Evolutionary conservation across 2,329 filamentous ascomycete genomes (phyloP).

Genomic region (Fusarium buharicum): DNA sequence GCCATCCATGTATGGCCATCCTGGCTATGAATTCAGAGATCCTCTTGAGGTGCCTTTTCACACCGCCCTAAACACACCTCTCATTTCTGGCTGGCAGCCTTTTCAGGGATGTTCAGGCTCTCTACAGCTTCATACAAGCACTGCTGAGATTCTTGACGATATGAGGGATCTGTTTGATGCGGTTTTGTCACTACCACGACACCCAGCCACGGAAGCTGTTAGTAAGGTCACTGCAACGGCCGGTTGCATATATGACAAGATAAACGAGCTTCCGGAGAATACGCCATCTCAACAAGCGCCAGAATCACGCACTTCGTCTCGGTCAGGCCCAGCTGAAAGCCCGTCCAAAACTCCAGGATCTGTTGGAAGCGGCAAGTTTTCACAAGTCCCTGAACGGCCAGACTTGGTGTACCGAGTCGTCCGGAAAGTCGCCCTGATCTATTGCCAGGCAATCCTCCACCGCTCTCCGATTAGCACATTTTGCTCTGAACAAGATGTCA

Average conservation of each 20-base stretch:
- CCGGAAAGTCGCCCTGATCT: constrained; percentile 59
- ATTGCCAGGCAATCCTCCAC: constrained; percentile 57
- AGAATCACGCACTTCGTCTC: constrained; percentile 25
- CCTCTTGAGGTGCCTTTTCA: constrained; percentile 54
- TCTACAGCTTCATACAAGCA: constrained; percentile 57
- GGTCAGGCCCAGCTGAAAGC: constrained; percentile 20
- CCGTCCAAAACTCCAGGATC: constrained; percentile 32
- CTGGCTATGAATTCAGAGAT: constrained; percentile 57
- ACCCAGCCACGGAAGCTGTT: constrained; percentile 51
- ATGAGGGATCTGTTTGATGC: constrained; percentile 59
- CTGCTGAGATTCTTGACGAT: constrained; percentile 62
- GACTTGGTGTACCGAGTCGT: constrained; percentile 61
- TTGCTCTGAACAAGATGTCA: constrained; percentile 54
- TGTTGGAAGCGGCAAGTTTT: constrained; percentile 26
- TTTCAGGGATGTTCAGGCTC: constrained; percentile 56
- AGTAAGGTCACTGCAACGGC: constrained; percentile 54
- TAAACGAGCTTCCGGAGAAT: constrained; percentile 49
- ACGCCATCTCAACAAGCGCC: constrained; percentile 31
- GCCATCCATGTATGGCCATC: constrained; percentile 54
- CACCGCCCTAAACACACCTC: constrained; percentile 59
- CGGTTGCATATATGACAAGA: constrained; percentile 53
- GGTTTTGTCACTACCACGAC: constrained; percentile 53
- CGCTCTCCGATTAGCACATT: constrained; percentile 56
- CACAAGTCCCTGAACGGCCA: constrained; percentile 40
- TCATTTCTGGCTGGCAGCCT: constrained; percentile 55